These are phyloP conservation scores for Lycium ferocissimum DNA, from an alignment of 257 asterid genomes.

Conservation along the genomic window DNA sequence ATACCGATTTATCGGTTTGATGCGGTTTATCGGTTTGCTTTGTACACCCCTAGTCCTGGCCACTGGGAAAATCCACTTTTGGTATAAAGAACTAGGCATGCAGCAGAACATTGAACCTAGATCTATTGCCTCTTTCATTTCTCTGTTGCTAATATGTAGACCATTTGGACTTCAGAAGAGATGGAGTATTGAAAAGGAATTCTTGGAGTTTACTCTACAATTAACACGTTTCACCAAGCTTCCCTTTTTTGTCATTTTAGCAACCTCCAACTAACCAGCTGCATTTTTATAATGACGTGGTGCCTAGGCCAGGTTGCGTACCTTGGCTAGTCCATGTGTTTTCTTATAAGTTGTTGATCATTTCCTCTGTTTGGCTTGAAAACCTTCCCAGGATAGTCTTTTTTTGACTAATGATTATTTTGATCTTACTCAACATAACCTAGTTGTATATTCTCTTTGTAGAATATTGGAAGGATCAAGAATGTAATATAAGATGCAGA, in stretches of 20 bases:
- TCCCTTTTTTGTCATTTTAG: neutral
- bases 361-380: neutral
- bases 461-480: too few species aligned
- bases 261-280: too few species aligned
- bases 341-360: neutral
- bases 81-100: too few species aligned
- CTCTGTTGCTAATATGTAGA: neutral
- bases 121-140: too few species aligned
- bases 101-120: too few species aligned
- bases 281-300: neutral
- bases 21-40: too few species aligned
- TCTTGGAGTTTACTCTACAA: neutral
- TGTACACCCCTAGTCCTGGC: too few species aligned
- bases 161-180: neutral
- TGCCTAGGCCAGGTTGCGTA: neutral
- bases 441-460: neutral
- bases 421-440: neutral
- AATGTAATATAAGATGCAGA: neutral
- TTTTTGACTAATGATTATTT: neutral
- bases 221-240: neutral
- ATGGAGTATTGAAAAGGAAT: neutral
- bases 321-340: neutral
- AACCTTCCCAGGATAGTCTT: neutral
- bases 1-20: too few species aligned
- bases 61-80: too few species aligned